phyloP scores from a whole-genome alignment of 176 grass and related monocot genomes.

The Bolboschoenus planiculmis region DNA sequence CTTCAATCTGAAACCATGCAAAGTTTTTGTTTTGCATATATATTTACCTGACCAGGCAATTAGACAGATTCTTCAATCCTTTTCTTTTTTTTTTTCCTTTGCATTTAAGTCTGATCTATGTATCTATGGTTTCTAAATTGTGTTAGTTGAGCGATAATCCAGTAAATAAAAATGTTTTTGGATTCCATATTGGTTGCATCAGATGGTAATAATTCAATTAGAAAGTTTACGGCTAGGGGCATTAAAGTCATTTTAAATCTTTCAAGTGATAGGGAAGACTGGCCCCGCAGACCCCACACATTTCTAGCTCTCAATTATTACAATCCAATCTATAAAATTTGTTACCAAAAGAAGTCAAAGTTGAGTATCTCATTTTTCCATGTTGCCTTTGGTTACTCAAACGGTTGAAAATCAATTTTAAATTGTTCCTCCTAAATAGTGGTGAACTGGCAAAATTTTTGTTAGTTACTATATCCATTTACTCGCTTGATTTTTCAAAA shows the following conservation, averaged over 20 bases:
- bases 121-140: neutral
- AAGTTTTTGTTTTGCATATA: neutral
- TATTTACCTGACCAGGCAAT: neutral
- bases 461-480: neutral
- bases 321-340: neutral
- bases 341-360: neutral
- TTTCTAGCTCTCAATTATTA: neutral
- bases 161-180: neutral
- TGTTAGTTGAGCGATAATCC: neutral
- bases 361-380: neutral
- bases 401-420: neutral
- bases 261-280: neutral
- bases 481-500: neutral
- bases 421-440: neutral
- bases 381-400: neutral
- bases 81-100: neutral
- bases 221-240: neutral
- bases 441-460: neutral
- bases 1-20: slow-evolving; percentile 70
- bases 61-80: neutral
- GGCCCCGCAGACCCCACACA: neutral
- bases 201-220: neutral
- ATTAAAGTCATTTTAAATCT: neutral
- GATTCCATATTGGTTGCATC: neutral
- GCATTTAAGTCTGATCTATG: neutral